A percentile compares a stretch with the other conserved stretches of the same genome.
phyloP scores from a whole-genome alignment of 1,284 basidiomycete genomes.

The Exobasidium cylindrosporum region DNA sequence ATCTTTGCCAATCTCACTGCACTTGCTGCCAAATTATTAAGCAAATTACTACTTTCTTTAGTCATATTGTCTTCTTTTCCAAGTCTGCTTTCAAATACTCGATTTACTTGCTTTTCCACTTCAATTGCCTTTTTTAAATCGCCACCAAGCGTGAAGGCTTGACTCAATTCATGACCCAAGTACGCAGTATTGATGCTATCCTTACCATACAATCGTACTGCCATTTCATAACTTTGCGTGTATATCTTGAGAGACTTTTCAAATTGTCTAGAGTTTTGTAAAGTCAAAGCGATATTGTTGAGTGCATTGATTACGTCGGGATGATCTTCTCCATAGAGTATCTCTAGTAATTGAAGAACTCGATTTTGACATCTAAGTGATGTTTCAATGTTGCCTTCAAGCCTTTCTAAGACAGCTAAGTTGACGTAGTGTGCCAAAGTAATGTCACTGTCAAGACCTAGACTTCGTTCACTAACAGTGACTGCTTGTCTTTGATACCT shows the following conservation, averaged over 20 bases:
- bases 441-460: constrained; percentile 61
- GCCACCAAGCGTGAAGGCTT: constrained; percentile 46
- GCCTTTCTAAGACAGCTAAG: constrained; percentile 62
- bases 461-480: constrained; percentile 61
- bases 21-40: constrained; percentile 41
- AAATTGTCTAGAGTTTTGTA: constrained; percentile 43
- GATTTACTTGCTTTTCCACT: constrained; percentile 48
- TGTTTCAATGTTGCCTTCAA: constrained; percentile 55
- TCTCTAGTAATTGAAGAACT: constrained; percentile 60
- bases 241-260: constrained; percentile 41
- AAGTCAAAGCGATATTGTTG: constrained; percentile 53
- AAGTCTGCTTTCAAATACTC: constrained; percentile 47
- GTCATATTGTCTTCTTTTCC: constrained; percentile 53
- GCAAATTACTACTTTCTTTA: constrained; percentile 49
- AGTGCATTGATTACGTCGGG: constrained; percentile 60
- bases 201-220: constrained; percentile 39
- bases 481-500: constrained; percentile 62
- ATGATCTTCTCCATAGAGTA: constrained; percentile 61
- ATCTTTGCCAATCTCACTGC: constrained; percentile 50
- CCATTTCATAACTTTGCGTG: constrained; percentile 40
- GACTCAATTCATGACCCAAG: constrained; percentile 50
- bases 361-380: constrained; percentile 60
- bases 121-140: constrained; percentile 50
- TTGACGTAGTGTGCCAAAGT: constrained; percentile 63
- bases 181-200: constrained; percentile 53